Evolutionary conservation across 169 alveolate species (phyloP), one percentile per base, ranked within the genome.

Genomic region (Blepharisma undulans): DNA sequence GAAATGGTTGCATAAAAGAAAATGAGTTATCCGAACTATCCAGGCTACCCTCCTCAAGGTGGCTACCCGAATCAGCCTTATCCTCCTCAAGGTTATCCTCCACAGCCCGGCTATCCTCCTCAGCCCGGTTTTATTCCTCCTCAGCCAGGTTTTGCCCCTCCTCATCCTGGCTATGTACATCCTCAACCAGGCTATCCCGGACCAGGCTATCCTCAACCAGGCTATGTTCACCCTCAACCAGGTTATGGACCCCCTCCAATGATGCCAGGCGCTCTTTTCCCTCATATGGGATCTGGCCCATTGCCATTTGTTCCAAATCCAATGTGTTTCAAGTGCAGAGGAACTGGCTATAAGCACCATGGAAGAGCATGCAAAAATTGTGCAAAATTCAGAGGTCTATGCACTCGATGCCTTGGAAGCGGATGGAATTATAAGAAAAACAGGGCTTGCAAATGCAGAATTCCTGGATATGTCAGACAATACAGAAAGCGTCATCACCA

Each of bases 311-410:
- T 25, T 27, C 61, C 71, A 79, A 32, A 79, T 79, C 87, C 87
- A 4, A n/a, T n/a, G 30, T 79, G 87, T n/a, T 12, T n/a, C 29
- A 79, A 79, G 66, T 79, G 87, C 87, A 25, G 34, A n/a, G 87
- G 87, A 79, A 79, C 61, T 79, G 87, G 87, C 30, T 79, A 30
- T 6, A 79, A 79, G 34, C 30, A 79, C 10, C 87, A 25, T 27
- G 87, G 87, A 79, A 79, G 34, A 79, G 71, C 87, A 4, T 79
- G 87, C 87, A 79, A 79, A 79, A 21, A 10, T 27, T 79, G 87
- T 6, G 30, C 34, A 10, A 79, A 79, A 33, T 74, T 25, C 7
- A 25, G 48, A 74, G 80, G 80, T 10, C 36, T 74, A 22, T 74
- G 80, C 33, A 22, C 80, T 6, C 30, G 33, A 74, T 74, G 80